Conservation (phyloP, 257 asterid genomes). For the Leonotis leonurus region DNA sequence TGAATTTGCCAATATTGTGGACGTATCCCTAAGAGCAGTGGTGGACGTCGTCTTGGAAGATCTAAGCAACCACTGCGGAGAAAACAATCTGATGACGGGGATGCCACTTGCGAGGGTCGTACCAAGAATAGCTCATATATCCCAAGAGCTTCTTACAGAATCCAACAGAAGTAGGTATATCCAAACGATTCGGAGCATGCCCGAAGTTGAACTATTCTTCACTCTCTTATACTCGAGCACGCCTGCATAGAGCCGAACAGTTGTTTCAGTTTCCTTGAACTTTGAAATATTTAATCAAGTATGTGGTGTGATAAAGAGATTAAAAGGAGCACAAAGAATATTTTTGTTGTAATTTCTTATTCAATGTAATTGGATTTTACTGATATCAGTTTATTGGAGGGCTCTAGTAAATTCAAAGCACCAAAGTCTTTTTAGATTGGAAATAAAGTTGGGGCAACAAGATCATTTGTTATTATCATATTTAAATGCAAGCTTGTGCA, state of each 20-base stretch:
- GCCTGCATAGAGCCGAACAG: slow-evolving; percentile 35
- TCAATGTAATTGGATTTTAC: not conserved
- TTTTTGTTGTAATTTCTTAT: not conserved
- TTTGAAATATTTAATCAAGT: too few relatives aligned
- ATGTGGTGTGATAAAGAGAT: slow-evolving; percentile 9
- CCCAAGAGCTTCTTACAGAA: slow-evolving; percentile 52
- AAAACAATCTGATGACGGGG: slow-evolving; percentile 34
- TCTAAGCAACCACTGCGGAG: slow-evolving; percentile 42
- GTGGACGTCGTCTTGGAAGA: slow-evolving; percentile 54
- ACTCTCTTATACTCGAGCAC: slow-evolving; percentile 73
- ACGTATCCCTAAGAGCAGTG: slow-evolving; percentile 48
- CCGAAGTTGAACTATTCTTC: slow-evolving; percentile 78
- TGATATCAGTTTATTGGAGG: not conserved
- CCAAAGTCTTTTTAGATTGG: too few relatives aligned
- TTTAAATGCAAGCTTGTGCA: too few relatives aligned
- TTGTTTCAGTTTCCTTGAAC: too few relatives aligned
- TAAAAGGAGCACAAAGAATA: slow-evolving; percentile 11
- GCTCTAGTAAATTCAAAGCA: too few relatives aligned
- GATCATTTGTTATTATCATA: too few relatives aligned
- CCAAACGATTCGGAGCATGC: slow-evolving; percentile 41
- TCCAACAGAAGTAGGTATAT: slow-evolving; percentile 54
- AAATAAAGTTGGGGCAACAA: too few relatives aligned
- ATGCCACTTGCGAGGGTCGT: slow-evolving; percentile 78
- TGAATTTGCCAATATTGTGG: slow-evolving; percentile 60
- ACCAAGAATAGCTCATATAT: slow-evolving; percentile 62